phyloP scores from a whole-genome alignment of 257 asterid genomes.

The Thymus quinquecostatus region DNA sequence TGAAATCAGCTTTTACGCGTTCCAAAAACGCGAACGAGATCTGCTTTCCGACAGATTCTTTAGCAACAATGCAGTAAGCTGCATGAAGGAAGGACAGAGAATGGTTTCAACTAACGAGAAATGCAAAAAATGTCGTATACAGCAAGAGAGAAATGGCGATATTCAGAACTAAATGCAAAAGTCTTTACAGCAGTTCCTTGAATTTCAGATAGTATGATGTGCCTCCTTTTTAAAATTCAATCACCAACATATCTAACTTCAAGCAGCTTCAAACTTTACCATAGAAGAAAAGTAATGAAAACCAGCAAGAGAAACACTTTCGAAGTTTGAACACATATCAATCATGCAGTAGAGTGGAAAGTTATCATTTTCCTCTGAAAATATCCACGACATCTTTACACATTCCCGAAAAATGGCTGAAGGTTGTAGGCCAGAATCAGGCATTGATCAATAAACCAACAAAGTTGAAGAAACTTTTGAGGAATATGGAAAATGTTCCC shows the following conservation, averaged over 20 bases:
- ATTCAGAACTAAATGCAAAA: constrained; percentile 13
- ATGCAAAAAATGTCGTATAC: neutral
- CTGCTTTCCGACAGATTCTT: constrained; percentile 91
- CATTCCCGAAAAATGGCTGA: neutral
- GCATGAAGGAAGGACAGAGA: constrained; percentile 31
- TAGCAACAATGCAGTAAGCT: constrained; percentile 94
- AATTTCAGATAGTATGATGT: neutral
- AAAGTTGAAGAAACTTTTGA: neutral
- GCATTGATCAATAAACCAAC: neutral
- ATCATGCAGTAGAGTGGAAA: neutral
- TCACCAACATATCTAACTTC: constrained; percentile 19
- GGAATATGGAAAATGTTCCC: neutral
- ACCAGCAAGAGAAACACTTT: neutral
- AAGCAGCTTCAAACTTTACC: neutral
- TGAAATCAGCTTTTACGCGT: constrained; percentile 86
- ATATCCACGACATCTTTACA: neutral
- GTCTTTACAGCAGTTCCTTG: neutral
- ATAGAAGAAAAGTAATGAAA: neutral
- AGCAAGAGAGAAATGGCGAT: neutral
- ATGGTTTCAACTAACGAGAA: neutral
- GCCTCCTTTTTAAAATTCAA: constrained; percentile 1
- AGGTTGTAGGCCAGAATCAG: neutral
- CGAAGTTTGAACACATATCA: neutral
- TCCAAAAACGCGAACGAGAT: constrained; percentile 85
- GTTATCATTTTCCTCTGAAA: too few species aligned